Percentiles rank a stretch among this genome's conserved stretches.
Conservation (phyloP, 768 basidiomycete species). For the Daedaleopsis sinensis region DNA sequence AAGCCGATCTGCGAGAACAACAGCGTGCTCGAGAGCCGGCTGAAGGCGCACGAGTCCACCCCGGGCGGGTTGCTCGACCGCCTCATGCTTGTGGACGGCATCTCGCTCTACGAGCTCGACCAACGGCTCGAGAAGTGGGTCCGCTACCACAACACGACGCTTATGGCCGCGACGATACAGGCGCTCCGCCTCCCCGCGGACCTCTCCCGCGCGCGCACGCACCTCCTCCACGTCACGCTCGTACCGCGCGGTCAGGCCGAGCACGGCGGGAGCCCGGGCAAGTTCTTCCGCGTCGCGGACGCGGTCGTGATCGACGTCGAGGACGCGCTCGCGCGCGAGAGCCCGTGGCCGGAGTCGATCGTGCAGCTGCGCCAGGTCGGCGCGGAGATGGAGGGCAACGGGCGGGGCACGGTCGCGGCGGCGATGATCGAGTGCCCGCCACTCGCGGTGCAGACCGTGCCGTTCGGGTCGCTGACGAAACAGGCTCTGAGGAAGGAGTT, state of each 20-base stretch:
- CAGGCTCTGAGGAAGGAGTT: constrained; percentile 7
- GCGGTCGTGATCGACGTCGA: constrained; percentile 27
- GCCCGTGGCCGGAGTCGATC: constrained; percentile 32
- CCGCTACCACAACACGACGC: constrained; percentile 31
- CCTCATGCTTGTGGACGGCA: constrained; percentile 26
- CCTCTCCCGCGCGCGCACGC: constrained; percentile 26
- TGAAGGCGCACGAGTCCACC: constrained; percentile 18
- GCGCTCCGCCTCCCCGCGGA: constrained; percentile 32
- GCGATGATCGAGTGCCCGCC: constrained; percentile 34
- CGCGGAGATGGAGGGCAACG: constrained; percentile 29
- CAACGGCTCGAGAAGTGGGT: constrained; percentile 38
- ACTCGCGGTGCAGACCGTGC: constrained; percentile 35
- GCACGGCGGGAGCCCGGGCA: constrained; percentile 27
- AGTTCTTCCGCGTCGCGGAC: constrained; percentile 33
- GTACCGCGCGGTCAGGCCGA: constrained; percentile 22
- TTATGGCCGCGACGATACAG: constrained; percentile 35
- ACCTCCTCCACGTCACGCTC: constrained; percentile 24
- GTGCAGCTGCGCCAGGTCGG: constrained; percentile 25
- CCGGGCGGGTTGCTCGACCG: constrained; percentile 15
- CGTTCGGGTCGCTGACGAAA: constrained; percentile 35
- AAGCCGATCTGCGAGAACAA: constrained; percentile 25
- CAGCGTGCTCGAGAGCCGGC: constrained; percentile 19
- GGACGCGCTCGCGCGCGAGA: constrained; percentile 19
- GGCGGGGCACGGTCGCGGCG: constrained; percentile 30
- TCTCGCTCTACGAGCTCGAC: constrained; percentile 34